Percentiles rank a stretch among this genome's conserved stretches.
These are phyloP conservation scores for Podaxis carcinomalis DNA, from an alignment of 768 basidiomycete genomes.

Conservation along the genomic window DNA sequence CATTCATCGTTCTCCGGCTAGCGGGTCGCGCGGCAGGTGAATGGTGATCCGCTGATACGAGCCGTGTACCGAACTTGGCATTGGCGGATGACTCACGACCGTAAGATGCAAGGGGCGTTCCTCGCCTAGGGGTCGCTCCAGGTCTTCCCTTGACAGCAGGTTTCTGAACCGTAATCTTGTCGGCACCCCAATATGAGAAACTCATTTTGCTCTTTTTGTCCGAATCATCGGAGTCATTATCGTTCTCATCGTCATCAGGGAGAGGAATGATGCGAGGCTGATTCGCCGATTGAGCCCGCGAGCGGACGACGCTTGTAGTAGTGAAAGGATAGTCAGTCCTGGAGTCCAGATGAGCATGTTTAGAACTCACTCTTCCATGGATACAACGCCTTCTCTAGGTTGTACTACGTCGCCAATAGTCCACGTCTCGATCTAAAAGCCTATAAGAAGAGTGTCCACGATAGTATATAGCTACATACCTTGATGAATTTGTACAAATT, in stretches of 20 bases:
- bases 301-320: slow-evolving; percentile 57
- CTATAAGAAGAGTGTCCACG: slow-evolving; percentile 1
- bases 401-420: slow-evolving; percentile 73
- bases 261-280: slow-evolving; percentile 67
- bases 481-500: slow-evolving; percentile 94
- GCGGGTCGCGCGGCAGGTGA: slow-evolving; percentile 46
- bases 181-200: slow-evolving; percentile 92
- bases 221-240: slow-evolving; percentile 72
- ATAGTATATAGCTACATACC: slow-evolving; percentile 35
- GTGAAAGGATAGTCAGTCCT: background rate
- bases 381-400: slow-evolving; percentile 75
- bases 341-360: background rate
- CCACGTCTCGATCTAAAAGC: slow-evolving; percentile 77
- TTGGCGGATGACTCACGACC: slow-evolving; percentile 82
- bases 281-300: slow-evolving; percentile 53
- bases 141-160: slow-evolving; percentile 53
- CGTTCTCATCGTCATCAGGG: slow-evolving; percentile 59
- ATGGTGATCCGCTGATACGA: slow-evolving; percentile 58
- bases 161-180: slow-evolving; percentile 85
- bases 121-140: slow-evolving; percentile 37
- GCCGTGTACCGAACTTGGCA: slow-evolving; percentile 87
- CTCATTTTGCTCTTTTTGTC: slow-evolving; percentile 92
- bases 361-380: slow-evolving; percentile 83
- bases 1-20: slow-evolving; percentile 54
- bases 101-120: slow-evolving; percentile 50